phyloP scores from a whole-genome alignment of 2,329 filamentous ascomycete species.

The Colletotrichum karsti region DNA sequence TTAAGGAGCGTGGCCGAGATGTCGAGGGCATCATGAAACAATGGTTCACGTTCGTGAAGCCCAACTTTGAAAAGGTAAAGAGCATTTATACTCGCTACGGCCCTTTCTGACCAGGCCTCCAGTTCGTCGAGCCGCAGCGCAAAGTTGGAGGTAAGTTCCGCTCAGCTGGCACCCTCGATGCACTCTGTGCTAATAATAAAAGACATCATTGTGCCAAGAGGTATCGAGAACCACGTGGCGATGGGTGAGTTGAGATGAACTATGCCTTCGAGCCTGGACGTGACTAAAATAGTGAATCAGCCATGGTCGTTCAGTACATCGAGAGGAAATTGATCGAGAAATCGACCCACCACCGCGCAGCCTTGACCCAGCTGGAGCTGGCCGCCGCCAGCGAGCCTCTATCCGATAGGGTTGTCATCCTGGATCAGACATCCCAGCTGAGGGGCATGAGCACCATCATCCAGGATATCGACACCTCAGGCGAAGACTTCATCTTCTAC shows the following conservation, averaged over 20 bases:
- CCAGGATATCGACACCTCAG: conserved; percentile 78
- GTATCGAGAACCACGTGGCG: conserved; percentile 93
- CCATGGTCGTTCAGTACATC: conserved; percentile 94
- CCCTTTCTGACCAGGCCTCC: background rate
- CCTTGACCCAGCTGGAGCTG: conserved; percentile 78
- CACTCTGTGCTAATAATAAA: conserved; percentile 26
- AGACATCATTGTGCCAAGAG: conserved; percentile 94
- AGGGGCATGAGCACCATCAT: conserved; percentile 91
- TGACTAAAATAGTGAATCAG: conserved; percentile 46
- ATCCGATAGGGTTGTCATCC: conserved; percentile 76
- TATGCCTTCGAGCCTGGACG: background rate
- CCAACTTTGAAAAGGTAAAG: conserved; percentile 83
- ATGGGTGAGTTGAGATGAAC: conserved; percentile 65
- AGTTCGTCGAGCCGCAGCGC: conserved; percentile 89
- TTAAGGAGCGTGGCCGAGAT: conserved; percentile 87
- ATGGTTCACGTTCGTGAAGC: conserved; percentile 96
- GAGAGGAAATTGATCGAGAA: conserved; percentile 88
- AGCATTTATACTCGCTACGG: background rate
- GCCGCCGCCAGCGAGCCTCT: conserved; percentile 77
- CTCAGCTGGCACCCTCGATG: background rate
- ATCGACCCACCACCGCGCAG: conserved; percentile 82
- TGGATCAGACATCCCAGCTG: conserved; percentile 83
- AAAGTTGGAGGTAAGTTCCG: conserved; percentile 75
- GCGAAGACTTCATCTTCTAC: conserved; percentile 97
- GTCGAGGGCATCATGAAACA: conserved; percentile 97